A percentile compares a stretch with the other conserved stretches of the same genome.
Evolutionary conservation across 2,329 filamentous ascomycete genomes (phyloP).

Genomic region (Neofusicoccum cordaticola): DNA sequence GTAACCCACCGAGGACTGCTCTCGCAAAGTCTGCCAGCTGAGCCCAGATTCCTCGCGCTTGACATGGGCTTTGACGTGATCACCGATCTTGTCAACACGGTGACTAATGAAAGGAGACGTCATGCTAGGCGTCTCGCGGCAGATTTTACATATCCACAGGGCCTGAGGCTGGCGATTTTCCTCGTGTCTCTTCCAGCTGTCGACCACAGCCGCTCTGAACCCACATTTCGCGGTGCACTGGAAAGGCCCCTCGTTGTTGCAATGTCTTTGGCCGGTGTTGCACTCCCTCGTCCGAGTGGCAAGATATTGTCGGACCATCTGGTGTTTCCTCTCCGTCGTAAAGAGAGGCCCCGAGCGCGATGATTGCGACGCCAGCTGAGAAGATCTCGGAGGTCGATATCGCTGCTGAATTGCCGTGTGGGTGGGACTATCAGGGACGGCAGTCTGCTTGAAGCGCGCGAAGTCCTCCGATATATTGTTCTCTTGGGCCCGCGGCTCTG

Average conservation of each 20-base stretch:
- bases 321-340: background rate
- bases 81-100: background rate
- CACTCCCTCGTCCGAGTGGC: background rate
- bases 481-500: background rate
- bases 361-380: background rate
- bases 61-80: background rate
- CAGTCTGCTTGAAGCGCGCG: no score
- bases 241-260: background rate
- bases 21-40: background rate
- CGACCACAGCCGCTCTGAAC: background rate
- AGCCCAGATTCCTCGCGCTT: background rate
- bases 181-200: background rate
- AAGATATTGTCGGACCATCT: background rate
- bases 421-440: background rate
- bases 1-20: background rate
- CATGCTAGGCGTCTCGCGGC: background rate
- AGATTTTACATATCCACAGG: background rate
- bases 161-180: background rate
- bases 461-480: no score
- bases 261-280: background rate
- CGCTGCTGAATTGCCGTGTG: background rate
- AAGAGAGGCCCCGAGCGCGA: background rate
- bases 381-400: background rate
- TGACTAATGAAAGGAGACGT: background rate
- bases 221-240: background rate